phyloP scores from a whole-genome alignment of 2,329 filamentous ascomycete species.

The Cordyceps tenuipes region DNA sequence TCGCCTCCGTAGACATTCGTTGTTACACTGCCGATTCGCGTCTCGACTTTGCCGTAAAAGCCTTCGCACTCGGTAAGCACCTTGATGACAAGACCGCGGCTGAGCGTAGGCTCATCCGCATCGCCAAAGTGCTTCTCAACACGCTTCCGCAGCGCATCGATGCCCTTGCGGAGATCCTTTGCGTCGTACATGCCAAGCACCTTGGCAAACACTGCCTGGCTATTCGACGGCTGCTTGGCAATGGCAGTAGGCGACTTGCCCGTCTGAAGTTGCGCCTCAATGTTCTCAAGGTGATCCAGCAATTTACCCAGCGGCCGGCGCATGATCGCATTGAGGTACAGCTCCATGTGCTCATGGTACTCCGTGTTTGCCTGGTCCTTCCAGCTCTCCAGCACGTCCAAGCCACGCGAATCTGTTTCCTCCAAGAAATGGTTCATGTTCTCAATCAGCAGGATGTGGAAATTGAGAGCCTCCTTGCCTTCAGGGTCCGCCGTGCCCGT shows the following conservation, averaged over 20 bases:
- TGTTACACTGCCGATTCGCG: constrained; percentile 50
- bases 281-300: constrained; percentile 83
- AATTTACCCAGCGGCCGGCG: constrained; percentile 82
- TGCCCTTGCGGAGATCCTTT: constrained; percentile 82
- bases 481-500: constrained; percentile 51
- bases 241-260: constrained; percentile 56
- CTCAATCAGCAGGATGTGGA: constrained; percentile 93
- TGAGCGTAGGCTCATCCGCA: constrained; percentile 64
- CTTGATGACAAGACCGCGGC: constrained; percentile 47
- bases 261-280: constrained; percentile 61
- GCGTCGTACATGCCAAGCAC: constrained; percentile 70
- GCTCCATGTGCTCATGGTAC: constrained; percentile 74
- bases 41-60: constrained; percentile 55
- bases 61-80: constrained; percentile 53
- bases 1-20: constrained; percentile 58
- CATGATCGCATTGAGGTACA: constrained; percentile 84
- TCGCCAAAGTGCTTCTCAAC: constrained; percentile 98
- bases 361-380: constrained; percentile 68
- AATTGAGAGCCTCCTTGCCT: constrained; percentile 94
- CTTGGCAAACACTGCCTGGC: constrained; percentile 77
- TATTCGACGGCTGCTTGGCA: constrained; percentile 74
- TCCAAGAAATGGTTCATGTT: constrained; percentile 98
- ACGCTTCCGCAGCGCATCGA: constrained; percentile 79
- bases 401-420: constrained; percentile 68
- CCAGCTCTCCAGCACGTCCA: constrained; percentile 76